phyloP scores from a whole-genome alignment of 2,329 filamentous ascomycete species.

The Aureobasidium namibiae region DNA sequence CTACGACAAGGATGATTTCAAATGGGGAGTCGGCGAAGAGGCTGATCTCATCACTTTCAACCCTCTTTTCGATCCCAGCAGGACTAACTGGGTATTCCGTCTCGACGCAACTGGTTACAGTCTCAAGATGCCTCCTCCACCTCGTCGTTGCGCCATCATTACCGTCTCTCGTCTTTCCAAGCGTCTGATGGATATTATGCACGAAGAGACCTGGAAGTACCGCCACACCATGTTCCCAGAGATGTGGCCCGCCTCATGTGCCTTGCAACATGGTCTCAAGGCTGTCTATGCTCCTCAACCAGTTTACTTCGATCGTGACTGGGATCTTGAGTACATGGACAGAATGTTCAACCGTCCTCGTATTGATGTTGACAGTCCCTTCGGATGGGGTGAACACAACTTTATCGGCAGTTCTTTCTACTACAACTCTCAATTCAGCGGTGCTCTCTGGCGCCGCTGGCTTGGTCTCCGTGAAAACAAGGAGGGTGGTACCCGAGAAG shows the following conservation, averaged over 20 bases:
- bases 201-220: constrained; percentile 63
- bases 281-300: constrained; percentile 71
- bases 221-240: constrained; percentile 68
- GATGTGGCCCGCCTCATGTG: constrained; percentile 67
- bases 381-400: constrained; percentile 46
- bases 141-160: constrained; percentile 68
- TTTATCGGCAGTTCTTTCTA: constrained; percentile 43
- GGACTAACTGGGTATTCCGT: constrained; percentile 65
- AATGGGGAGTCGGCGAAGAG: constrained; percentile 70
- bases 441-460: constrained; percentile 42
- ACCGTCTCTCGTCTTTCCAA: constrained; percentile 68
- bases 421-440: constrained; percentile 42
- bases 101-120: constrained; percentile 62
- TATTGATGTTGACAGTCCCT: constrained; percentile 37
- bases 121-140: constrained; percentile 46
- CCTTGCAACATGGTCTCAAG: constrained; percentile 70
- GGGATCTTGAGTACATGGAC: constrained; percentile 44
- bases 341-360: constrained; percentile 41
- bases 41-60: constrained; percentile 67
- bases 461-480: constrained; percentile 39
- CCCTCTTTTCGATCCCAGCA: constrained; percentile 68
- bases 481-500: constrained; percentile 27
- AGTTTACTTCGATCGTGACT: constrained; percentile 69
- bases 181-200: constrained; percentile 65
- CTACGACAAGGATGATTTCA: constrained; percentile 56